phyloP scores from a whole-genome alignment of 2,329 filamentous ascomycete genomes.

The Pyrenophora seminiperda region DNA sequence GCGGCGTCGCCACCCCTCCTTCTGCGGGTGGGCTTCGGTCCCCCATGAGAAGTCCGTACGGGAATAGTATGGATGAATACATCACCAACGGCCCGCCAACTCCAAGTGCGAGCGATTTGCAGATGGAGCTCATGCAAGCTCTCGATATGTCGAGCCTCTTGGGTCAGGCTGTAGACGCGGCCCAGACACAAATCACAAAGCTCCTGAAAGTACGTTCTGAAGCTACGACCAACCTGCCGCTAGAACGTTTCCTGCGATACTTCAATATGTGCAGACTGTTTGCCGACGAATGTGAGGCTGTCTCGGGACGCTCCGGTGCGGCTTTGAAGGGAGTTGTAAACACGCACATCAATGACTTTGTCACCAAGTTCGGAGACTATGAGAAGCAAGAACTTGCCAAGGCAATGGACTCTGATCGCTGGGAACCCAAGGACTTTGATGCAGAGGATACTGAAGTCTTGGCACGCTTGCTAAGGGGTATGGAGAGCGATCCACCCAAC shows the following conservation, averaged over 20 bases:
- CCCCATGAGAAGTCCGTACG: slow-evolving; percentile 53
- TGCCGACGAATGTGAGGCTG: slow-evolving; percentile 83
- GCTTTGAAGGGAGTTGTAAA: slow-evolving; percentile 80
- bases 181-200: slow-evolving; percentile 74
- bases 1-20: slow-evolving; percentile 63
- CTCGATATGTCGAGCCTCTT: slow-evolving; percentile 79
- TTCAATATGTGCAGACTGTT: slow-evolving; percentile 83
- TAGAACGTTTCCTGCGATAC: slow-evolving; percentile 76
- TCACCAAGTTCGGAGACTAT: slow-evolving; percentile 70
- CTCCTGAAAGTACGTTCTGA: slow-evolving; percentile 77
- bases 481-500: slow-evolving; percentile 69
- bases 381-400: slow-evolving; percentile 77
- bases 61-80: slow-evolving; percentile 52
- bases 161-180: slow-evolving; percentile 78
- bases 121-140: slow-evolving; percentile 77
- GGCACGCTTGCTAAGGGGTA: slow-evolving; percentile 68
- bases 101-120: slow-evolving; percentile 47
- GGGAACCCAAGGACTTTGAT: slow-evolving; percentile 77
- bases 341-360: slow-evolving; percentile 79
- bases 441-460: slow-evolving; percentile 66
- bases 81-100: slow-evolving; percentile 28
- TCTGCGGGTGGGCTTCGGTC: slow-evolving; percentile 51
- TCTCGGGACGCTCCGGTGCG: slow-evolving; percentile 78
- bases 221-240: slow-evolving; percentile 69
- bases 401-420: slow-evolving; percentile 79